Base-by-base conservation (phyloP, 805 yeast species). In the Jamesozyma lodderae region DNA sequence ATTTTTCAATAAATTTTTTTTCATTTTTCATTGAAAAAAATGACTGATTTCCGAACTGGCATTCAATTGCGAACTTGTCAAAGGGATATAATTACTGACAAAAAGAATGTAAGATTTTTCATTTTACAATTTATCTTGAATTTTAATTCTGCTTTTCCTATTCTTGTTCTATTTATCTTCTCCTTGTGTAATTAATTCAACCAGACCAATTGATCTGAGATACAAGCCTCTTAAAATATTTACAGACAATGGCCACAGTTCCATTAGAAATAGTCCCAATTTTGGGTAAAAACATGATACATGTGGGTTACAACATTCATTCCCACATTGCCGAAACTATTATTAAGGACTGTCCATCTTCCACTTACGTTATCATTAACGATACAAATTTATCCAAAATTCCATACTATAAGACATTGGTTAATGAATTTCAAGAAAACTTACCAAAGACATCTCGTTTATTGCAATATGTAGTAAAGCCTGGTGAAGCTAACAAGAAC, bases 401-500 rank as follows among this genome's bases (percentile, higher is more conserved):
- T n/a, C 74, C 75, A 20, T 81, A 79, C 49, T 74, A 77, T 51
- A 66, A 65, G 20, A 60, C 66, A 6, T 71, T 77, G 46, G 54
- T 57, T 5, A 43, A 51, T 1, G 67, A 66, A 20, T 73, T 83
- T 52, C 55, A 62, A 27, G 52, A 51, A 1, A 46, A 53, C 25
- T 58, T 79, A 38, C 75, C 80, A 0, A 55, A 68, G 41, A 62
- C 55, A 1, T 68, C 87, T 2, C 73, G 98, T 46, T 61, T 92
- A 25, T 64, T 92, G 40, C 68, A 77, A 11, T 88, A 80, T 59
- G 69, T 72, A 4, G 84, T 92, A 13, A 68, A 92, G 4, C 98
- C 98, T 1, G 98, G 98, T 36, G 98, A 92, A 62, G 75, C 86
- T 38, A 81, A 81, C 60, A 92, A 92, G 66, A 80, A 75, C 41